Evolutionary conservation across 164 flowering plant genomes (phyloP).

Genomic region (Stephania japonica): DNA sequence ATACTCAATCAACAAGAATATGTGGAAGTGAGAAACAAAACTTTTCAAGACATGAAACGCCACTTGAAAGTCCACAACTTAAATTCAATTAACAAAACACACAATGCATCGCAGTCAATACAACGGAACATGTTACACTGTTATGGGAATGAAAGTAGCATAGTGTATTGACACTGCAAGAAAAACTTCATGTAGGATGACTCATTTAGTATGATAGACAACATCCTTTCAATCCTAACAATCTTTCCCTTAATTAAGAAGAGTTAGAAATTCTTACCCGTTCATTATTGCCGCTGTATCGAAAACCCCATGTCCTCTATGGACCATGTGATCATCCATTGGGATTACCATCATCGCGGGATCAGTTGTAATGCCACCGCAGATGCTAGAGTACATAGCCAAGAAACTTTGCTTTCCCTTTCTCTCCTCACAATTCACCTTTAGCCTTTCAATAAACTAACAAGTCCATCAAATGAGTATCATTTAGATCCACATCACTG

Average conservation of each 20-base stretch:
- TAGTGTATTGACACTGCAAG: not conserved
- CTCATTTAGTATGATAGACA: not conserved
- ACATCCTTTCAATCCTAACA: not conserved
- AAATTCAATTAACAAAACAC: too few species aligned
- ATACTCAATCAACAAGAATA: too few species aligned
- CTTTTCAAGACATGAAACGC: too few species aligned
- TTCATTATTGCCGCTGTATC: conserved; percentile 83
- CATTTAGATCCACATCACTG: not conserved
- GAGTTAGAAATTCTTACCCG: conserved; percentile 42
- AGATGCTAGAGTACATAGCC: conserved; percentile 85
- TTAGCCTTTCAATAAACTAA: conserved; percentile 62
- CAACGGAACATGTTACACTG: not conserved
- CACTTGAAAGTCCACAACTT: too few species aligned
- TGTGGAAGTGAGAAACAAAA: too few species aligned
- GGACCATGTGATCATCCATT: conserved; percentile 93
- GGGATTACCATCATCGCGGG: conserved; percentile 79
- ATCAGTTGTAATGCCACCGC: conserved; percentile 80
- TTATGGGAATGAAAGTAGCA: not conserved
- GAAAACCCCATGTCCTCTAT: conserved; percentile 92
- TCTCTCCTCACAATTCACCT: conserved; percentile 27
- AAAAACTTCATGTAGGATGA: not conserved
- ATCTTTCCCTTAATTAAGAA: not conserved
- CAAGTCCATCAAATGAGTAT: conserved; percentile 3
- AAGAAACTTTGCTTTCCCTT: conserved; percentile 53
- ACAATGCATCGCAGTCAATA: not conserved